phyloP scores from a whole-genome alignment of 2,329 filamentous ascomycete species.

The Fusarium multiceps region DNA sequence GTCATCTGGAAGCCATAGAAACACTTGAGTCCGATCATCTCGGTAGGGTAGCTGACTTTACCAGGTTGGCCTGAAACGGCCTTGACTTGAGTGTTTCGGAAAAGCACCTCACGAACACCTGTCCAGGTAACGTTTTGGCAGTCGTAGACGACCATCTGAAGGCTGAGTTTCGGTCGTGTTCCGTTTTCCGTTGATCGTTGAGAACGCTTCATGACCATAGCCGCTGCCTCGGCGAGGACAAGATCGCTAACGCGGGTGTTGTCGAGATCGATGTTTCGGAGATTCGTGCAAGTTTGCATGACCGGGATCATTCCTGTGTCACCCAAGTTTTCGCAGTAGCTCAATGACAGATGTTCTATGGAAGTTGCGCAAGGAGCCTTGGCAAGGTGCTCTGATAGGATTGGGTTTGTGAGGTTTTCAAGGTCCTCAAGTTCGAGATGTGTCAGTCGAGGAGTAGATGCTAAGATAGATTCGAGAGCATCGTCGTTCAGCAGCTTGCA shows the following conservation, averaged over 20 bases:
- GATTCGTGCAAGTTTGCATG: slow-evolving; percentile 76
- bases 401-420: slow-evolving; percentile 77
- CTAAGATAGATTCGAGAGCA: slow-evolving; percentile 77
- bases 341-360: slow-evolving; percentile 85
- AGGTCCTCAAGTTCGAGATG: slow-evolving; percentile 93
- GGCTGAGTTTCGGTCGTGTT: slow-evolving; percentile 66
- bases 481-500: slow-evolving; percentile 79
- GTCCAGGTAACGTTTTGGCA: slow-evolving; percentile 94
- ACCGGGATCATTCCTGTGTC: slow-evolving; percentile 87
- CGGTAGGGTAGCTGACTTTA: slow-evolving; percentile 71
- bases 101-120: slow-evolving; percentile 86
- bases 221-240: slow-evolving; percentile 83
- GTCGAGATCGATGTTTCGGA: slow-evolving; percentile 85
- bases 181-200: slow-evolving; percentile 54
- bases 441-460: slow-evolving; percentile 79
- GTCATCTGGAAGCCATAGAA: slow-evolving; percentile 97
- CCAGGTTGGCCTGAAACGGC: slow-evolving; percentile 57
- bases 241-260: slow-evolving; percentile 93
- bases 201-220: slow-evolving; percentile 77
- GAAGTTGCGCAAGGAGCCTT: slow-evolving; percentile 77
- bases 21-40: slow-evolving; percentile 89
- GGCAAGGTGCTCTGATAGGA: slow-evolving; percentile 78
- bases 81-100: slow-evolving; percentile 81
- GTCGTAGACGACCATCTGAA: slow-evolving; percentile 88
- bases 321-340: slow-evolving; percentile 87